Base-by-base conservation (phyloP, 2,329 filamentous ascomycete genomes). In the Cladosporium velox region DNA sequence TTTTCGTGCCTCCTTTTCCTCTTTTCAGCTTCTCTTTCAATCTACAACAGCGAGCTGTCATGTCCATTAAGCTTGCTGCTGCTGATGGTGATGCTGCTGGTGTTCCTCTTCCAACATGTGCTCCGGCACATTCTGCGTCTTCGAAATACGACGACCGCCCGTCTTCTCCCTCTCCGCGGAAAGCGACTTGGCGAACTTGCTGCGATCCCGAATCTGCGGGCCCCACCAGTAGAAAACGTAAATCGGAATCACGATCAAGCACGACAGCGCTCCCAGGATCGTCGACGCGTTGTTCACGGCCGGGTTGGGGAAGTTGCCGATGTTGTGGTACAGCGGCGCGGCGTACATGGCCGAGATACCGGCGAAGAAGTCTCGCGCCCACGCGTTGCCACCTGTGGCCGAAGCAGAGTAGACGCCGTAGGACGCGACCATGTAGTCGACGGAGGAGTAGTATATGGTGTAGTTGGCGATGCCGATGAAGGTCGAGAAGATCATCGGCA, bases 401-500 rank as follows among this genome's bases (percentile, higher is more conserved):
- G 88, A 90, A 1, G 89, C 88, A 2, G 88, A 87, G 74, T 91
- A 91, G 0, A 86, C 86, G 0, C 89, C 90, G 71, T 91, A 90
- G 0, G 88, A 86, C 67, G 86, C 88, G 38, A 91, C 84, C 85
- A 91, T 91, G 78, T 91, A 91, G 76, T 91, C 88, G 67, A 90
- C 89, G 0, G 88, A 90, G 0, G 88, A 87, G 85, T 90, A 89
- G 77, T 91, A 91, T 65, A 91, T 91, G 38, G 85, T 81, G 66
- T 90, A 90, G 72, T 91, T 91, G 64, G 89, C 89, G 54, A 91
- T 88, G 26, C 88, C 90, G 52, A 91, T 86, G 57, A 91, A 80
- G 18, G 82, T 83, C 0, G 84, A 83, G 67, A 88, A 90, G 35
- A 90, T 78, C 81, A 88, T 86, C 1, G 87, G 86, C 0, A 83